Conservation (phyloP, 345 rosid species). For the Eutrema japonicum region DNA sequence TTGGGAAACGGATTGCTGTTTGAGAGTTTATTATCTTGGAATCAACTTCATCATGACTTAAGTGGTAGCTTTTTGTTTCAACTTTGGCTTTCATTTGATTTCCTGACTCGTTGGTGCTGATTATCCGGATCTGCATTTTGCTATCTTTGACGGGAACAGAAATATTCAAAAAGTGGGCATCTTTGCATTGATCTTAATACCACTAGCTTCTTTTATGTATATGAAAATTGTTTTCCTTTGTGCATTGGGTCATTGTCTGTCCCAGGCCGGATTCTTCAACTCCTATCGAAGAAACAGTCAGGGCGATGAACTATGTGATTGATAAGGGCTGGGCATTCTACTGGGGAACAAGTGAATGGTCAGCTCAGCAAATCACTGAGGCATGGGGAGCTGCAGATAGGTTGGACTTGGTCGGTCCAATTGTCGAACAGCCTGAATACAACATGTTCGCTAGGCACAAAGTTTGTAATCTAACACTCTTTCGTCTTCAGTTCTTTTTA, state of each 20-base stretch:
- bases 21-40: neutral
- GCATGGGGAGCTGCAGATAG: conserved; percentile 93
- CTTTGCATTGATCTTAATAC: conserved; percentile 16
- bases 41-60: neutral
- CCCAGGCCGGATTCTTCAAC: conserved; percentile 85
- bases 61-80: neutral
- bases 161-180: neutral
- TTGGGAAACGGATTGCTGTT: neutral
- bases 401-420: conserved; percentile 88
- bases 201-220: conserved; percentile 2
- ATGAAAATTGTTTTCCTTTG: conserved; percentile 20
- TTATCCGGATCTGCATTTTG: neutral
- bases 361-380: conserved; percentile 95
- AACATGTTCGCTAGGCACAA: conserved; percentile 89
- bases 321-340: conserved; percentile 99
- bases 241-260: conserved; percentile 14
- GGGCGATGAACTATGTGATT: conserved; percentile 92
- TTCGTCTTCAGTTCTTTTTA: neutral
- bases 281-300: conserved; percentile 95
- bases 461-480: conserved; percentile 43
- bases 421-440: conserved; percentile 98
- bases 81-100: conserved; percentile 22
- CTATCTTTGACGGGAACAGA: conserved; percentile 1
- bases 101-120: neutral
- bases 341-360: conserved; percentile 99